A percentile compares a stretch with the other conserved stretches of the same genome.
Evolutionary conservation across 2,329 filamentous ascomycete genomes (phyloP).

Genomic region (Cercospora canescens): DNA sequence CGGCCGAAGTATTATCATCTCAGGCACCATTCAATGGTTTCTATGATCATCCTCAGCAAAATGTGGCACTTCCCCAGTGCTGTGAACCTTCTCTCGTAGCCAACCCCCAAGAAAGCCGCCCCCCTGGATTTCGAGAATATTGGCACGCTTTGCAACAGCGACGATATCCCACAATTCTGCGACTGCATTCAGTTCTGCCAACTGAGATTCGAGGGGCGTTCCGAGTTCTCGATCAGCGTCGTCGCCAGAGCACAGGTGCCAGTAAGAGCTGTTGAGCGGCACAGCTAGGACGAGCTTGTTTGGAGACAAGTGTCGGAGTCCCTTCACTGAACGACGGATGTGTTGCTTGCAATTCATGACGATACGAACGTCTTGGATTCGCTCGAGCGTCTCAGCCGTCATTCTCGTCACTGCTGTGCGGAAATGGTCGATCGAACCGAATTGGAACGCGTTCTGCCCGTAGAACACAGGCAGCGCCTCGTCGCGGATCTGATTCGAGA

Average conservation of each 20-base stretch:
- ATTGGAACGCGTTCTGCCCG: background rate
- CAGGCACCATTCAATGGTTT: background rate
- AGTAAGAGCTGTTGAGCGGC: background rate
- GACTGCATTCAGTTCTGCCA: background rate
- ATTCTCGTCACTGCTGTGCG: background rate
- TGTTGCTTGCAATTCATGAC: background rate
- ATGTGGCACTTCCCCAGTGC: background rate
- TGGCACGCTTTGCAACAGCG: background rate
- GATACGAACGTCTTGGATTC: background rate
- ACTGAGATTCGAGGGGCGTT: background rate
- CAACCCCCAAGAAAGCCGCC: background rate
- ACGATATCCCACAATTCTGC: background rate
- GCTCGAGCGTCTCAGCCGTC: background rate
- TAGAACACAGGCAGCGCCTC: background rate
- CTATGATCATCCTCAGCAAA: background rate
- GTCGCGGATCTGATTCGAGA: background rate
- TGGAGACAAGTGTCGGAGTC: background rate
- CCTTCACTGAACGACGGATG: background rate
- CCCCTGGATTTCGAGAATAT: background rate
- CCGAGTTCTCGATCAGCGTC: no score
- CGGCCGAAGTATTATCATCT: no score
- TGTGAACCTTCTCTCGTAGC: background rate
- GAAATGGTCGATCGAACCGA: background rate
- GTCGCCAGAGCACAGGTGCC: background rate
- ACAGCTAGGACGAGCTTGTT: background rate